Percentiles rank a stretch among this genome's conserved stretches.
Evolutionary conservation across 352 stramenopile species (phyloP).

Genomic region (Phytophthora parvispora): DNA sequence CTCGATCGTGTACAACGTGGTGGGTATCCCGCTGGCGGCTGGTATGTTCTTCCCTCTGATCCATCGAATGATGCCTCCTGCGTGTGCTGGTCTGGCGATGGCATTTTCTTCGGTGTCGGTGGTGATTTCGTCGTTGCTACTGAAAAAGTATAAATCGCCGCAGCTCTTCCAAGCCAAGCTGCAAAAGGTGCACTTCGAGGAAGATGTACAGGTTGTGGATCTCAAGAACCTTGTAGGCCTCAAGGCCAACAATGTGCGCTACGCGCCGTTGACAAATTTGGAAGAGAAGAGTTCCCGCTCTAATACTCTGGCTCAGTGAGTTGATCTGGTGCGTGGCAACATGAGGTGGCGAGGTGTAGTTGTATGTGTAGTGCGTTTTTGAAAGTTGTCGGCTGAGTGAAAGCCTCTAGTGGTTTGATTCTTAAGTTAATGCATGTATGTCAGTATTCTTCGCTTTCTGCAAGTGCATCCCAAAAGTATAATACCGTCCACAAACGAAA

Average conservation of each 20-base stretch:
- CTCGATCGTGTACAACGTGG: constrained; percentile 89
- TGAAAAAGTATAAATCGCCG: constrained; percentile 82
- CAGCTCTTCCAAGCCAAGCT: constrained; percentile 47
- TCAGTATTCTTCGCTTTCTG: too few species aligned
- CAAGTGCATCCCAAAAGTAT: too few species aligned
- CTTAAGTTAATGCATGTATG: constrained; percentile 12
- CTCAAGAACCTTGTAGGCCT: constrained; percentile 81
- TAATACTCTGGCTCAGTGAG: constrained; percentile 18
- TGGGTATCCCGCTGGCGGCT: constrained; percentile 87
- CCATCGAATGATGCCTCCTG: constrained; percentile 87
- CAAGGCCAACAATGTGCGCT: constrained; percentile 67
- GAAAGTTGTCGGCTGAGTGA: constrained; percentile 23
- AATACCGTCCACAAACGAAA: too few species aligned
- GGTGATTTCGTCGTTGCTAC: constrained; percentile 83
- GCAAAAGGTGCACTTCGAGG: constrained; percentile 56
- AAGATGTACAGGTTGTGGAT: constrained; percentile 78
- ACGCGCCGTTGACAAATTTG: constrained; percentile 75
- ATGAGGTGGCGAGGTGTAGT: not conserved
- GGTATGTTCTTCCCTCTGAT: constrained; percentile 89
- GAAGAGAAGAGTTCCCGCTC: constrained; percentile 39
- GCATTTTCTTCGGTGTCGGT: constrained; percentile 92
- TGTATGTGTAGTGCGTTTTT: constrained; percentile 24
- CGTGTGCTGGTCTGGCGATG: constrained; percentile 89
- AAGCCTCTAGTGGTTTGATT: constrained; percentile 11
- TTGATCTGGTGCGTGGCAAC: not conserved